Base-by-base conservation (phyloP, 2,329 filamentous ascomycete species). In the Aspergillus ustus region DNA sequence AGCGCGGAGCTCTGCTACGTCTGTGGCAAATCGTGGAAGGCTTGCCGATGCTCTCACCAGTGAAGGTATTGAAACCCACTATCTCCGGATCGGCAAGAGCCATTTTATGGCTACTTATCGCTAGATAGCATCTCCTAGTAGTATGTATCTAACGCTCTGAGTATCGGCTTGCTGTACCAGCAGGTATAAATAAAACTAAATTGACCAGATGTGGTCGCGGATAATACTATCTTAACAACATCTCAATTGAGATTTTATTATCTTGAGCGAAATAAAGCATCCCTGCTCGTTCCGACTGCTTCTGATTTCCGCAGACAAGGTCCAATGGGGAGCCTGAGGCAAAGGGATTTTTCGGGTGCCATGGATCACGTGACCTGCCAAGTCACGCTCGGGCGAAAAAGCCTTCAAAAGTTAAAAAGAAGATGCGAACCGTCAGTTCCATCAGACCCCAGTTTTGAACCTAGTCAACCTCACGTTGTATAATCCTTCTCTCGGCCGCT, bases 341-440 rank as follows among this genome's bases (percentile, higher is more conserved):
- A 53, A 49, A 60, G 61, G 66, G 44, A 65, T 13, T 52, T 58
- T 43, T 25, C 64, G 62, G 66, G 59, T 53, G 43, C 59, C 51
- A 59, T 60, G 53, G 31, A 22, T 55, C 66, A 68, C 64, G 66
- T 69, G 67, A 68, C 45, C 31, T 0, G 3, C 8, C 54, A 60
- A 49, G 65, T 69, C 67, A 69, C 67, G 67, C 67, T 66, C 62
- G 55, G 52, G 61, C 59, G 60, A 68, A 66, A 63, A 58, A 57
- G 59, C 62, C 59, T 62, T 64, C 62, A 60, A 63, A 64, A 64
- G 66, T 58, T 40, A 40, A 60, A 54, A 63, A 50, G 34, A 60
- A 62, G 64, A 63, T 64, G 62, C 59, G 57, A 61, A 61, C 62
- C 56, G 57, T 53, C 60, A 59, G 52, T 62, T 62, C 61, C 60